Evolutionary conservation across 2,329 filamentous ascomycete genomes (phyloP), one percentile per base, ranked within the genome.

Genomic region (Colletotrichum tofieldiae): DNA sequence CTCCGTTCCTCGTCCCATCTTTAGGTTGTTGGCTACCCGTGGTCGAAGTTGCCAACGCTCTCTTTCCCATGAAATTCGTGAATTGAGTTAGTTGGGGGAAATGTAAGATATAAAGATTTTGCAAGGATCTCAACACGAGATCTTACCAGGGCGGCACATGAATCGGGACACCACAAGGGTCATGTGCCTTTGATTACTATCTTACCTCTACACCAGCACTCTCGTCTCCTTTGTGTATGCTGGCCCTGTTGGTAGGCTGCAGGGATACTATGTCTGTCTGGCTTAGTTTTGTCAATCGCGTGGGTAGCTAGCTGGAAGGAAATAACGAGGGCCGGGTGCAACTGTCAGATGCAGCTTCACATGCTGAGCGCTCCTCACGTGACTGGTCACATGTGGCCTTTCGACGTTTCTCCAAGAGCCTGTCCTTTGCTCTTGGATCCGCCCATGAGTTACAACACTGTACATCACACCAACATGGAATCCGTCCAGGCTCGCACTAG

Each of bases 1-100:
- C 26, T 47, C 20, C 3, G 8, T 16, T n/a, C 47, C 43, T 60
- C 60, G 49, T 62, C 58, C 59, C 29, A 65, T 64, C 14, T 29
- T 32, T 4, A 32, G 29, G 29, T 32, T 5, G 29, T 20, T 16
- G 23, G 43, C 16, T 26, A 23, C 16, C 20, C 5, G 8, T 18
- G 23, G 35, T 37, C 23, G n/a, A 49, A 49, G 23, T 23, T 16
- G 47, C 47, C 47, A 12, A 26, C 12, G 23, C 23, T 26, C 23
- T 26, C 23, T 51, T 51, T n/a, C 8, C 9, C 8, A 35, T 11
- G 8, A 54, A 20, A 11, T n/a, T 12, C 4, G 1, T 8, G 18
- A 55, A 55, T 55, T 55, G 29, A 23, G 11, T 37, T 37, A 20
- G 20, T 45, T 45, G 18, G 18, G 18, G 7, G 18, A 4, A 55